phyloP scores from a whole-genome alignment of 345 rosid genomes.

The Heritiera littoralis region DNA sequence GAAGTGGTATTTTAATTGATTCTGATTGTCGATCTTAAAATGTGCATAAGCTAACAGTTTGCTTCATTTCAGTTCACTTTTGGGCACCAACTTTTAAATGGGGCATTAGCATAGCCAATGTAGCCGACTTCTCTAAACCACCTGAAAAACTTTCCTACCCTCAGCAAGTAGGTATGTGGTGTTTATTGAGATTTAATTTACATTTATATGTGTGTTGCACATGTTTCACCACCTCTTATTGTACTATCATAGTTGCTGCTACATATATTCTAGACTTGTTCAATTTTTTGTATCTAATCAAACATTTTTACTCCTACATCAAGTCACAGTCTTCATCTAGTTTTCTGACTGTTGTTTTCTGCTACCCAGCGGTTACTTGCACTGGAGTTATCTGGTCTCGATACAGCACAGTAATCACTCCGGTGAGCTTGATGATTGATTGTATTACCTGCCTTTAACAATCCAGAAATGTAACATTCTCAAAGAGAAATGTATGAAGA shows the following conservation, averaged over 20 bases:
- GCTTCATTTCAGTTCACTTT: slow-evolving; percentile 68
- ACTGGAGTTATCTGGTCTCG: slow-evolving; percentile 21
- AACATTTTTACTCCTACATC: slow-evolving; percentile 8
- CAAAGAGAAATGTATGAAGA: not conserved
- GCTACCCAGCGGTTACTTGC: slow-evolving; percentile 16
- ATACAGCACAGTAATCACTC: slow-evolving; percentile 63
- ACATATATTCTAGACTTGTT: not conserved
- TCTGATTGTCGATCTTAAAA: slow-evolving; percentile 39
- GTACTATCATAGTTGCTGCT: not conserved
- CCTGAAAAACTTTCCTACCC: slow-evolving; percentile 87
- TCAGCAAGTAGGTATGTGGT: slow-evolving; percentile 66
- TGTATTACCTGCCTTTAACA: not conserved
- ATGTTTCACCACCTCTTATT: not conserved
- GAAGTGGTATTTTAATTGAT: not conserved
- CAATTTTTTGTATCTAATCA: not conserved
- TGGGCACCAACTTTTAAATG: slow-evolving; percentile 97
- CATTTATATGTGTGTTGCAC: not conserved
- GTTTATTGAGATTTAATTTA: not conserved
- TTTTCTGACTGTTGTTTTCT: slow-evolving; percentile 21
- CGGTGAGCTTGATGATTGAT: slow-evolving; percentile 52
- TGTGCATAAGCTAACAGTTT: not conserved
- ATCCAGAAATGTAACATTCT: not conserved
- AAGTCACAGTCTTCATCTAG: slow-evolving; percentile 13
- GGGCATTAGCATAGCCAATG: slow-evolving; percentile 89
- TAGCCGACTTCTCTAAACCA: slow-evolving; percentile 82